Conservation (phyloP, 2,329 filamentous ascomycete species). For the Penicillium sp. region DNA sequence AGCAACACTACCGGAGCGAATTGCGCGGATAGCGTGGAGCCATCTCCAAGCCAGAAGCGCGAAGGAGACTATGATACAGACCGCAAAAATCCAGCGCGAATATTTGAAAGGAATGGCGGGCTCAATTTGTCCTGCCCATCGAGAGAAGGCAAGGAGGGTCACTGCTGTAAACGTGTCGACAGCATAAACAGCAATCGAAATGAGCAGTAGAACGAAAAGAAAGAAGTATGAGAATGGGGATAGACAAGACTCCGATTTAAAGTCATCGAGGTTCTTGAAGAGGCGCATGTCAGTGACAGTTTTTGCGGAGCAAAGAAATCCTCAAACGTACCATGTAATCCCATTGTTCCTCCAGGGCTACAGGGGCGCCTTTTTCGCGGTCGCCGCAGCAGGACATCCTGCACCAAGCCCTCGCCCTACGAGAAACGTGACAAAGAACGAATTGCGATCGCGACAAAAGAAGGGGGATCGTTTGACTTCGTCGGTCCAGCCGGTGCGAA, state of each 20-base stretch:
- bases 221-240: slow-evolving; percentile 81
- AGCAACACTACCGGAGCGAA: slow-evolving; percentile 82
- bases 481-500: slow-evolving; percentile 42
- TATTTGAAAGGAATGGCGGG: slow-evolving; percentile 77
- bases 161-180: slow-evolving; percentile 94
- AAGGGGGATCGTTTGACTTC: slow-evolving; percentile 30
- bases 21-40: slow-evolving; percentile 77
- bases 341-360: slow-evolving; percentile 89
- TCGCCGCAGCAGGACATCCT: slow-evolving; percentile 71
- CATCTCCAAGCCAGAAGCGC: slow-evolving; percentile 81
- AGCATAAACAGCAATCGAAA: slow-evolving; percentile 82
- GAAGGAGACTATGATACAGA: slow-evolving; percentile 90
- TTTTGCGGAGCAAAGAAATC: too few species aligned
- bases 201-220: slow-evolving; percentile 77
- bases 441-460: slow-evolving; percentile 14
- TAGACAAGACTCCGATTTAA: slow-evolving; percentile 80
- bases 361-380: slow-evolving; percentile 61
- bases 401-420: slow-evolving; percentile 34
- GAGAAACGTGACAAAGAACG: slow-evolving; percentile 22
- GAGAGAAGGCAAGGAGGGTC: slow-evolving; percentile 85
- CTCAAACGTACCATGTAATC: slow-evolving; percentile 75
- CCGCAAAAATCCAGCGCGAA: slow-evolving; percentile 93
- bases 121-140: slow-evolving; percentile 83
- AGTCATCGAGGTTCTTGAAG: slow-evolving; percentile 67
- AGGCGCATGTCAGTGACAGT: slow-evolving; percentile 14